A percentile compares a stretch with the other conserved stretches of the same genome.
phyloP scores from a whole-genome alignment of 805 yeast species.

The Starmerella apicola region DNA sequence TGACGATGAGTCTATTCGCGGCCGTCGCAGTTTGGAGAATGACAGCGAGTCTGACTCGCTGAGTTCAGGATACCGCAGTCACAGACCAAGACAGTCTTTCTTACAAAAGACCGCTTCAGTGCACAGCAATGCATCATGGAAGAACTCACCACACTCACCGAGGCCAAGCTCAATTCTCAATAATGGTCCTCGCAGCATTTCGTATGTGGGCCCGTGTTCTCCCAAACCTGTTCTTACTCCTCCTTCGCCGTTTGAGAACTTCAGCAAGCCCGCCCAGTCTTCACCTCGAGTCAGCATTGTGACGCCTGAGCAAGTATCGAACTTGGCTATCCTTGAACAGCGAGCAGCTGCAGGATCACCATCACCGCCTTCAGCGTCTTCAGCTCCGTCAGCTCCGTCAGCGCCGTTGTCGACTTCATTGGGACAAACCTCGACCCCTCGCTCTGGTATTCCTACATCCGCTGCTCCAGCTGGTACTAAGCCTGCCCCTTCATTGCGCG shows the following conservation, averaged over 20 bases:
- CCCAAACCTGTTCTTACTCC: slow-evolving; percentile 1
- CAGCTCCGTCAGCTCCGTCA: no score
- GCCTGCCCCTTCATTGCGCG: no score
- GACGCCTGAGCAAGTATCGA: slow-evolving; percentile 15
- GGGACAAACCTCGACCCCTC: no score
- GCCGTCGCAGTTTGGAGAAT: no score
- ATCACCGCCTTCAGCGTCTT: neutral
- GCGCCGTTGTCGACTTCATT: no score
- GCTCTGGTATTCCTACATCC: no score
- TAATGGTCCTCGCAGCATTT: slow-evolving; percentile 3
- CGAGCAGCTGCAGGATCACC: neutral
- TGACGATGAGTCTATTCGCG: no score
- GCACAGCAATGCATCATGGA: slow-evolving; percentile 3
- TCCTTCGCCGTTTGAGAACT: neutral
- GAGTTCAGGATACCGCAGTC: slow-evolving; percentile 3
- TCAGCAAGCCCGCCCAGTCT: neutral
- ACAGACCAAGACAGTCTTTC: neutral
- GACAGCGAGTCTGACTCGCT: slow-evolving; percentile 10
- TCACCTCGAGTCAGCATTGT: neutral
- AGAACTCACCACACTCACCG: neutral
- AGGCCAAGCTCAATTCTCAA: neutral
- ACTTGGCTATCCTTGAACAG: slow-evolving; percentile 15
- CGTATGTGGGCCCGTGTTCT: slow-evolving; percentile 11
- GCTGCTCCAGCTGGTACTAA: no score
- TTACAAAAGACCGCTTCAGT: slow-evolving; percentile 10